A percentile compares a stretch with the other conserved stretches of the same genome.
Conservation (phyloP, 768 basidiomycete species). For the Calocera viscosa region DNA sequence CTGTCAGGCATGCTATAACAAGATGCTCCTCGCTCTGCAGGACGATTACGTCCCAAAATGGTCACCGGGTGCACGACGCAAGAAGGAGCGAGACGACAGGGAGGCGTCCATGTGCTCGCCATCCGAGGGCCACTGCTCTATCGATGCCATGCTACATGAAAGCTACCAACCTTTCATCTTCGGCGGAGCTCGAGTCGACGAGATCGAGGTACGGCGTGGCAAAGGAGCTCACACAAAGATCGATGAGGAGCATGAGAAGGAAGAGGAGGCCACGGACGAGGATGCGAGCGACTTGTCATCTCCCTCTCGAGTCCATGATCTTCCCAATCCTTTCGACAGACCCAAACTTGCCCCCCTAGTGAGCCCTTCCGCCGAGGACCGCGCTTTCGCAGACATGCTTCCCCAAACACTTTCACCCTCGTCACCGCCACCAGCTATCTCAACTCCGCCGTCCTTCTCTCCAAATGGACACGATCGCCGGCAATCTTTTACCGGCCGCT, state of each 20-base stretch:
- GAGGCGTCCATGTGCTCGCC: neutral
- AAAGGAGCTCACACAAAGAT: neutral
- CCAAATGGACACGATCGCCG: neutral
- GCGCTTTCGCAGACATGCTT: neutral
- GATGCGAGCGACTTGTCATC: neutral
- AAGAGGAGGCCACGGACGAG: neutral
- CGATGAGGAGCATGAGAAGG: neutral
- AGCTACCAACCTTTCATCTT: neutral
- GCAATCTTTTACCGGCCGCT: neutral
- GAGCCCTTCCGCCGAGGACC: neutral
- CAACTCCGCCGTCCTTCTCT: neutral
- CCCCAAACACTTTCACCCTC: neutral
- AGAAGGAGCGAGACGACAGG: conserved; percentile 1
- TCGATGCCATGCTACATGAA: neutral
- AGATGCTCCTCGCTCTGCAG: neutral
- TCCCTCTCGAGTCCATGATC: neutral
- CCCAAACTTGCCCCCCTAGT: neutral
- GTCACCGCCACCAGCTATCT: neutral
- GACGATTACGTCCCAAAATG: neutral
- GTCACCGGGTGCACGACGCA: neutral
- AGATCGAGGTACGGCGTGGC: neutral
- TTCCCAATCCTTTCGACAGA: neutral
- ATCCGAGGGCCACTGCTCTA: neutral
- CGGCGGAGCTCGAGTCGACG: neutral
- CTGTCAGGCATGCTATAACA: neutral